Percentiles rank a stretch among this genome's conserved stretches.
Conservation (phyloP, 306 rosid species). For the Boehmeria nivea region DNA sequence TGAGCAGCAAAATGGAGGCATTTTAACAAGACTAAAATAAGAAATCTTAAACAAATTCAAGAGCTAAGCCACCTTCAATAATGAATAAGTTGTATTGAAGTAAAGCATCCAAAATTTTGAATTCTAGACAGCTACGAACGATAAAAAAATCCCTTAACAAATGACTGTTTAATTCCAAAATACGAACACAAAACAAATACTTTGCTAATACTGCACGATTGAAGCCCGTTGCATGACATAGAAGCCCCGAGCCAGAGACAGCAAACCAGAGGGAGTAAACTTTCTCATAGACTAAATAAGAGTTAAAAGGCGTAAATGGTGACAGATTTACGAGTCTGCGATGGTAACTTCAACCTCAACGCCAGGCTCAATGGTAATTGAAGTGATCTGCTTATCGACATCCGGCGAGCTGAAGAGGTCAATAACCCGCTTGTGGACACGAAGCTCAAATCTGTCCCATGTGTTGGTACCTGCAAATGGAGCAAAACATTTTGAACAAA, state of each 20-base stretch:
- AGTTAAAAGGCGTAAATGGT: not conserved
- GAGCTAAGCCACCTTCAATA: too few species aligned
- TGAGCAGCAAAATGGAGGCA: too few species aligned
- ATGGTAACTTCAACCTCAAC: slow-evolving; percentile 76
- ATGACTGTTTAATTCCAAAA: not conserved
- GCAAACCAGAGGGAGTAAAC: not conserved
- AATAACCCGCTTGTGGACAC: slow-evolving; percentile 64
- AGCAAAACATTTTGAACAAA: not conserved
- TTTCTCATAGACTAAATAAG: slow-evolving; percentile 6
- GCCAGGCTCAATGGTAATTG: slow-evolving; percentile 58
- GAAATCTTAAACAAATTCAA: too few species aligned
- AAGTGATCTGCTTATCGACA: slow-evolving; percentile 64
- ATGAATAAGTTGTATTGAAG: too few species aligned
- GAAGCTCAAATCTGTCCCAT: slow-evolving; percentile 63
- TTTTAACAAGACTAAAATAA: too few species aligned
- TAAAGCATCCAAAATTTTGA: not conserved
- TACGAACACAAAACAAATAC: not conserved
- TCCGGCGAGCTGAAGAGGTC: slow-evolving; percentile 73
- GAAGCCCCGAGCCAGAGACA: not conserved
- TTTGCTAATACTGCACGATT: slow-evolving; percentile 4
- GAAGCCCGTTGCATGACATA: too few species aligned
- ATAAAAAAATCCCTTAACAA: slow-evolving; percentile 4
- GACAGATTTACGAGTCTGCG: slow-evolving; percentile 50
- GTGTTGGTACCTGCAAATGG: slow-evolving; percentile 55
- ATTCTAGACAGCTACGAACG: not conserved